Conservation (phyloP, 1,139 yeast species). For the Pichia sp. region DNA sequence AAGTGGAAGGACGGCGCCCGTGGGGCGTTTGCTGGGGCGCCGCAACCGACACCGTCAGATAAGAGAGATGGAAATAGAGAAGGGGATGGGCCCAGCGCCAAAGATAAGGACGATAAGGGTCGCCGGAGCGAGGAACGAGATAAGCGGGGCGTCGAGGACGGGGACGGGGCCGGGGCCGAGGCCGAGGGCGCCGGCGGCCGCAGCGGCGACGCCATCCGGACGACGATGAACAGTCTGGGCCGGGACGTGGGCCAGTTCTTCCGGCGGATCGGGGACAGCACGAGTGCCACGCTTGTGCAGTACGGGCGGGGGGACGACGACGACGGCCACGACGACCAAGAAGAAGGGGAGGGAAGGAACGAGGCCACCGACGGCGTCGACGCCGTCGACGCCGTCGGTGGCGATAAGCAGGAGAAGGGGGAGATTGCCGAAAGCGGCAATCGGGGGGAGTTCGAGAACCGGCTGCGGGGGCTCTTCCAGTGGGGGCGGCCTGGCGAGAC, state of each 20-base stretch:
- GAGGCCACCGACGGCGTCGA: not conserved
- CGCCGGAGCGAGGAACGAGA: no score
- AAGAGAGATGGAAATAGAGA: no score
- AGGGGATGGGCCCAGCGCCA: no score
- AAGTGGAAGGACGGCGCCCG: conserved; percentile 3
- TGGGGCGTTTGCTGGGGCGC: no score
- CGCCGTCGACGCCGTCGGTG: not conserved
- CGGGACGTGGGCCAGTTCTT: conserved; percentile 12
- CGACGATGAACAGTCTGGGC: conserved; percentile 2
- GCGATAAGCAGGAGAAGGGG: no score
- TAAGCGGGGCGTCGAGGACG: not conserved
- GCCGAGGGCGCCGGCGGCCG: not conserved
- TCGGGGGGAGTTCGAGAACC: not conserved
- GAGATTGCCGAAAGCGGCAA: not conserved
- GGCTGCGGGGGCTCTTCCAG: conserved; percentile 5
- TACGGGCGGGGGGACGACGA: not conserved
- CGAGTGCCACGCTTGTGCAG: not conserved
- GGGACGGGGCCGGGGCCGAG: not conserved
- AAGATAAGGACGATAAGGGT: no score
- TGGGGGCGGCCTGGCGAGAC: conserved; percentile 2
- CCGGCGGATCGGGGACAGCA: conserved; percentile 5
- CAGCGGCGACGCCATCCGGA: not conserved
- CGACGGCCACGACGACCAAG: not conserved
- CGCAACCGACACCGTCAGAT: not conserved
- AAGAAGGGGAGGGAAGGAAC: not conserved